Conservation (phyloP, 108 stramenopile genomes). For the Cyclostephanos invisitatus region DNA sequence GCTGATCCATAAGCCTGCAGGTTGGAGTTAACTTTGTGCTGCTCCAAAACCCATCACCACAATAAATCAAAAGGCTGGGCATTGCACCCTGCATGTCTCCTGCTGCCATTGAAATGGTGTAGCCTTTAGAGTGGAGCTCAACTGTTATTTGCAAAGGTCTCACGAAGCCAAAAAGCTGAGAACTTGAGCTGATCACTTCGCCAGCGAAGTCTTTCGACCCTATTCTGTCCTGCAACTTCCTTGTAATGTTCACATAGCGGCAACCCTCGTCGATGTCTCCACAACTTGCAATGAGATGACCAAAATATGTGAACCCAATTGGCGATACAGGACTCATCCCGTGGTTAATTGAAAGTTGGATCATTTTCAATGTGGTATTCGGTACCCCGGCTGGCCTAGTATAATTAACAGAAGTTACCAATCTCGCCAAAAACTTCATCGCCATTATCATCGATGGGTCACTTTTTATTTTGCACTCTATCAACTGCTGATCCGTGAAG, state of each 20-base stretch:
- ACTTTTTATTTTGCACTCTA: constrained; percentile 13
- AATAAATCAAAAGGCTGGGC: neutral
- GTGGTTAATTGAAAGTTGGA: constrained; percentile 15
- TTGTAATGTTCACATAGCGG: constrained; percentile 9
- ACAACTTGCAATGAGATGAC: neutral
- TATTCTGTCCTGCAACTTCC: constrained; percentile 10
- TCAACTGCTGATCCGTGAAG: constrained; percentile 1
- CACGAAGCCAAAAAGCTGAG: constrained; percentile 1
- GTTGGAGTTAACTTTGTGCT: neutral
- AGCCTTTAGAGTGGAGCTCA: constrained; percentile 3
- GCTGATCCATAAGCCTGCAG: neutral
- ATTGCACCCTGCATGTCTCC: constrained; percentile 21
- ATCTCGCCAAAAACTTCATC: constrained; percentile 16
- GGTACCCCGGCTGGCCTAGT: neutral
- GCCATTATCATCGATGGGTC: constrained; percentile 21
- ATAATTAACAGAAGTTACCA: neutral
- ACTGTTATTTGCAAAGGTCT: constrained; percentile 9
- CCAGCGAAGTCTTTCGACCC: constrained; percentile 12
- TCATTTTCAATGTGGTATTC: neutral
- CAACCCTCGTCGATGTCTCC: constrained; percentile 15
- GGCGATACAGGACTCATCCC: constrained; percentile 18
- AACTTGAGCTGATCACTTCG: neutral
- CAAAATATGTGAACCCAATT: constrained; percentile 20
- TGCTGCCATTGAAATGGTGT: constrained; percentile 11
- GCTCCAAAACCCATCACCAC: neutral